Evolutionary conservation across 208 protist genomes (phyloP).

Genomic region (Angomonas deanei): DNA sequence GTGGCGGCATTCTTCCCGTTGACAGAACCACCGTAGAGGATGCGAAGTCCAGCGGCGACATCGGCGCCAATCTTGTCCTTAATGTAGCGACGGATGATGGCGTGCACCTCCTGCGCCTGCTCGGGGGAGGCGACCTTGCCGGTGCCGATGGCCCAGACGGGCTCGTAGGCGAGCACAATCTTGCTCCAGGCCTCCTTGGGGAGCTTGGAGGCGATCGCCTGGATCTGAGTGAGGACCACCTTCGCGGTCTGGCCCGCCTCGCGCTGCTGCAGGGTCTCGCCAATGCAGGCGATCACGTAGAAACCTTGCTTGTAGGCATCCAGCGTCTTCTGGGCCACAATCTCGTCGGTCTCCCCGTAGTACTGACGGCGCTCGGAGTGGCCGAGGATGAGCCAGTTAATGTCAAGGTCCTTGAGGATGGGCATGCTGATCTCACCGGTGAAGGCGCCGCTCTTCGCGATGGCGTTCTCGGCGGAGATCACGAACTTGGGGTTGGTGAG

Average conservation of each 20-base stretch:
- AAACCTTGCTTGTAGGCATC: slow-evolving; percentile 82
- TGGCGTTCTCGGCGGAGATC: slow-evolving; percentile 85
- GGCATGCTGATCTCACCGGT: slow-evolving; percentile 84
- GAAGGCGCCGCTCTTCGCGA: slow-evolving; percentile 83
- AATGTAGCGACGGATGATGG: slow-evolving; percentile 88
- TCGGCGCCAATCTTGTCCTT: slow-evolving; percentile 73
- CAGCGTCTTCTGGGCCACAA: slow-evolving; percentile 92
- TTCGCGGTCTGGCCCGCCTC: slow-evolving; percentile 87
- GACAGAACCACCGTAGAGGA: slow-evolving; percentile 98
- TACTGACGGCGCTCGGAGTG: slow-evolving; percentile 97
- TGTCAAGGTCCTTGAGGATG: slow-evolving; percentile 92
- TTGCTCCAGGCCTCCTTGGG: slow-evolving; percentile 82
- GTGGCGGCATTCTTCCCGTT: slow-evolving; percentile 85
- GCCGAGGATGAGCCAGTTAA: slow-evolving; percentile 95
- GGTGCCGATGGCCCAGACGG: slow-evolving; percentile 99
- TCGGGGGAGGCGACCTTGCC: slow-evolving; percentile 95
- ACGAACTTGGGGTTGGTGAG: slow-evolving; percentile 67
- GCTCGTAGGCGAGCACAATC: slow-evolving; percentile 98
- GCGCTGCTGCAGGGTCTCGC: slow-evolving; percentile 94
- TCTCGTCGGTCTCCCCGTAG: slow-evolving; percentile 91
- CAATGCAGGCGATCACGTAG: slow-evolving; percentile 95
- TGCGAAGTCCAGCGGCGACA: slow-evolving; percentile 88
- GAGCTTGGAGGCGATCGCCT: slow-evolving; percentile 69
- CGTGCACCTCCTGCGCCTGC: slow-evolving; percentile 94
- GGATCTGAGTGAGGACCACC: slow-evolving; percentile 89